Base-by-base conservation (phyloP, 2,329 filamentous ascomycete genomes). In the Cytospora chrysosperma region DNA sequence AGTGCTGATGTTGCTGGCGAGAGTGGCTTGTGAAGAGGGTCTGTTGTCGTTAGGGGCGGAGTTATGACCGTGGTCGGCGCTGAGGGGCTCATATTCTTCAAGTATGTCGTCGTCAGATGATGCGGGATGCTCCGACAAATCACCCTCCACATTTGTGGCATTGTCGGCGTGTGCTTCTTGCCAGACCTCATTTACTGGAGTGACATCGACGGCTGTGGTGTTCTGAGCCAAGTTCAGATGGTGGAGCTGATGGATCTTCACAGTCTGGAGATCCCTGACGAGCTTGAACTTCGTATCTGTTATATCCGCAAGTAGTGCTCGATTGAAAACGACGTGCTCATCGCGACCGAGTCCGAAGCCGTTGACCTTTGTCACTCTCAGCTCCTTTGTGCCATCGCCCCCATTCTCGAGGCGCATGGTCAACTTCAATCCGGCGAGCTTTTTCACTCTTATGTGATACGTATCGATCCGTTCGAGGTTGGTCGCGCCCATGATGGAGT, bases 281-380 rank as follows among this genome's bases (percentile, higher is more conserved):
- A 91, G 85, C 12, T 88, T 90, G 74, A 97, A 97, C 63, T 93
- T 88, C 17, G 93, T 91, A 75, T 97, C 94, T 26, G 86, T 85
- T 40, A 93, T 84, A 68, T 91, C 88, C 63, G 89, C 86, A 30
- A 92, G 87, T 28, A 94, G 85, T 63, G 92, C 87, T 27, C 90
- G 86, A 54, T 89, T 84, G 67, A 98, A 85, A 72, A 91, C 91
- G 24, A 97, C 87, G 67, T 89, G 91, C 75, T 98, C 94, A 72
- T 98, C 92, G 55, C 90, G 88, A 4, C 94, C 94, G 4, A 99
- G 81, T 1, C 90, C 85, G 49, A 93, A 84, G 68, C 90, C 91
- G 50, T 92, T 93, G 66, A 97, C 88, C 52, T 90, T 89, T 63
- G 90, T 91, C 50, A 98, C 88, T 62, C 88, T 84, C 82, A 90